Base-by-base conservation (phyloP, 768 basidiomycete genomes). In the Rhodotorula diobovata region DNA sequence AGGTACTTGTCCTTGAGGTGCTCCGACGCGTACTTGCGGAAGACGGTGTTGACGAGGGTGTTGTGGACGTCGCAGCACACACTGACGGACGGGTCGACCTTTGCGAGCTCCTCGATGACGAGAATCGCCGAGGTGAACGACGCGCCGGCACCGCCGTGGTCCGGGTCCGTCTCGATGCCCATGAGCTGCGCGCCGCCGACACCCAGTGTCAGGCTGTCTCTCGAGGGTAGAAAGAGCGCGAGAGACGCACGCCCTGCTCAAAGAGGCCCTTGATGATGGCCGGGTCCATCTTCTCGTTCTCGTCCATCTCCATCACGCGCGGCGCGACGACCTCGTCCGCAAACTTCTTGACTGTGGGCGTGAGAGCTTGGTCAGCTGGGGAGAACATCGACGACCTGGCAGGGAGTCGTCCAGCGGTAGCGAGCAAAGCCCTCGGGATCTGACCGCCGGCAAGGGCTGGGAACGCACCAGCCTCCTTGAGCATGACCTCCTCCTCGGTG, bases 61-160 rank as follows among this genome's bases (percentile, higher is more conserved):
- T 98, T 98, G 84, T 99, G 96, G 9, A 99, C 96, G 78, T 99
- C 96, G 75, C 91, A 94, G 80, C 95, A 82, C 37, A 98, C 96
- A 9, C 94, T 96, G 25, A 99, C 95, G 7, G 91, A 91, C 0
- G 96, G 92, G 80, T 99, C 96, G 48, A 97, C 84, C 78, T 91
- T 93, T 45, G 96, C 95, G 39, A 99, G 88, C 80, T 99, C 96
- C 77, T 99, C 96, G 56, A 99, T 93, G 32, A 88, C 90, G 76
- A 99, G 93, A 76, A 99, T 91, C 30, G 96, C 94, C 2, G 91
- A 88, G 0, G 90, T 96, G 81, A 99, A 99, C 5, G 91, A 92
- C 41, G 86, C 89, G 77, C 90, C 94, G 9, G 94, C 85, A 46
- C 96, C 96, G 8, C 90, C 90, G 68, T 90, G 85, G 34, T 89